phyloP scores from a whole-genome alignment of 805 yeast genomes.

The Candida xyloterini region DNA sequence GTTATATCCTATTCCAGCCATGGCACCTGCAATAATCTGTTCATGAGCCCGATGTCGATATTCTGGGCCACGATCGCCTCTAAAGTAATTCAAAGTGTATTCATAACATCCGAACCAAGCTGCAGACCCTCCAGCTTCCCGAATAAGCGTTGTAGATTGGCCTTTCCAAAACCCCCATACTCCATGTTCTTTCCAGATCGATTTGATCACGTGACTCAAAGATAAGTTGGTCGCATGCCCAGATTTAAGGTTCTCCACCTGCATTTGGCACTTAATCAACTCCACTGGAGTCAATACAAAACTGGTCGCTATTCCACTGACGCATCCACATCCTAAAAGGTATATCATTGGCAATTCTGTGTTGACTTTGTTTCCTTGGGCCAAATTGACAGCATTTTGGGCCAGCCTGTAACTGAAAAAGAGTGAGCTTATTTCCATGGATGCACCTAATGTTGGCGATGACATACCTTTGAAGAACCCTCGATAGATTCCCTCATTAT shows the following conservation, averaged over 20 bases:
- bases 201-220: constrained; percentile 36
- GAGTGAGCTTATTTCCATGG: constrained; percentile 80
- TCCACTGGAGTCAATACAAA: constrained; percentile 90
- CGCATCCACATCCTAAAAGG: constrained; percentile 65
- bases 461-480: constrained; percentile 81
- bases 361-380: constrained; percentile 18
- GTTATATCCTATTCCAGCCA: constrained; percentile 82
- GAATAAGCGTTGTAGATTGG: constrained; percentile 69
- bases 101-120: constrained; percentile 95
- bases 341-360: constrained; percentile 24
- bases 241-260: constrained; percentile 50
- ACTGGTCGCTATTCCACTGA: constrained; percentile 80
- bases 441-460: constrained; percentile 86
- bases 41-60: constrained; percentile 43
- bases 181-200: constrained; percentile 49
- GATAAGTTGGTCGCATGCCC: constrained; percentile 24
- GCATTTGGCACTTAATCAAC: constrained; percentile 81
- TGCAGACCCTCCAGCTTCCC: constrained; percentile 89
- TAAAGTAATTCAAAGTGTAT: constrained; percentile 39
- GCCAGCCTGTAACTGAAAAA: constrained; percentile 63
- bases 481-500: constrained; percentile 59
- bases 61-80: constrained; percentile 25
- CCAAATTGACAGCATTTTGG: constrained; percentile 35
- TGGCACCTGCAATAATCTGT: constrained; percentile 72
- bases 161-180: constrained; percentile 83